Evolutionary conservation across 2,329 filamentous ascomycete genomes (phyloP), one percentile per base, ranked within the genome.

Genomic region (Claviceps spartinae): DNA sequence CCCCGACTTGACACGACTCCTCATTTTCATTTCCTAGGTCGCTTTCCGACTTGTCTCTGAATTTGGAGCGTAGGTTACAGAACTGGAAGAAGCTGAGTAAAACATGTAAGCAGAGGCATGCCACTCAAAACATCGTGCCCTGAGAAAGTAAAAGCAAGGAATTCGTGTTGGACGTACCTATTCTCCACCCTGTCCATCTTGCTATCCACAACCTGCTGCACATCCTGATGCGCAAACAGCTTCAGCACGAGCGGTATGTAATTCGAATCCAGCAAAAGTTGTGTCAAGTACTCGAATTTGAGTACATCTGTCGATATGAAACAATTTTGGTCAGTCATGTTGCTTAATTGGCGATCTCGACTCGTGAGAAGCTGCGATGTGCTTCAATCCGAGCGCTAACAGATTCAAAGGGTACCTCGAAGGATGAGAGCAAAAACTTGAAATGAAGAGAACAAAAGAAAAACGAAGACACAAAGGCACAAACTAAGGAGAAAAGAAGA

Each of bases 211-310:
- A 90, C 81, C 62, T 88, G 85, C 59, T 96, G 91, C 38, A 96
- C 82, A 57, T 98, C 94, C 66, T 96, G 90, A 62, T 95, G 84
- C 48, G 91, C 89, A 65, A 96, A 90, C 48, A 96, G 80, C 69
- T 97, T 97, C 36, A 98, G 72, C 24, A 95, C 85, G 34, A 98
- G 73, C 1, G 91, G 91, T 6, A 98, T 76, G 65, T 96, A 98
- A 65, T 95, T 97, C 4, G 88, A 93, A 67, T 98, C 93, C 30
- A 98, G 77, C 11, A 98, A 73, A 2, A 98, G 77, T 63, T 98
- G 93, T 0, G 89, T 91, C 62, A 98, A 72, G 62, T 96, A 97
- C 68, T 98, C 93, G 59, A 93, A 96, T 64, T 96, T 95, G 57
- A 98, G 73, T 30, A 97, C 79, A 64, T 98, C 88, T 94, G 56